These are phyloP conservation scores for Fomitiporia mediterranea DNA, from an alignment of 1,284 basidiomycete genomes.

Conservation along the genomic window DNA sequence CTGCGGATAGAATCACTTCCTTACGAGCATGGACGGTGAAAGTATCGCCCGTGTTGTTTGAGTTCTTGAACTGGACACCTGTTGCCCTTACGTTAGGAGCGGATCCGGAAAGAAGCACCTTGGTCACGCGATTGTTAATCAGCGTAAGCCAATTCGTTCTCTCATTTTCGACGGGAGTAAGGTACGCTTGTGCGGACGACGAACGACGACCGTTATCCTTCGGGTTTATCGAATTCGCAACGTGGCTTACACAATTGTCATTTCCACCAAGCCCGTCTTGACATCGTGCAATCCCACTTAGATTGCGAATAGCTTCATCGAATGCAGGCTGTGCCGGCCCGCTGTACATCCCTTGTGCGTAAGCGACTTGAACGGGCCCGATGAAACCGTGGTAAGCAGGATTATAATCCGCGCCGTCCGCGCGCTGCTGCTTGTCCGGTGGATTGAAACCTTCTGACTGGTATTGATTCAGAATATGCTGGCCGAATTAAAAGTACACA, in stretches of 20 bases:
- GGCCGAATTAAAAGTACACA: conserved; percentile 39
- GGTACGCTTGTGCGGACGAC: conserved; percentile 40
- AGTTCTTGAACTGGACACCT: conserved; percentile 22
- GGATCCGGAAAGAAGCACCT: conserved; percentile 22
- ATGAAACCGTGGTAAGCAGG: conserved; percentile 32
- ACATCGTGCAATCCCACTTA: conserved; percentile 26
- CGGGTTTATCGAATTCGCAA: conserved; percentile 32
- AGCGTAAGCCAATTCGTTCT: conserved; percentile 36
- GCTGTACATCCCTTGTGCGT: conserved; percentile 31
- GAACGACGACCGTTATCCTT: conserved; percentile 33
- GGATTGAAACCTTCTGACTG: conserved; percentile 36
- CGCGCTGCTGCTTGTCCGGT: conserved; percentile 30
- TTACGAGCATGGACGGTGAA: conserved; percentile 22
- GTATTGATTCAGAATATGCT: conserved; percentile 32
- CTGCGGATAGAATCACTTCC: conserved; percentile 35
- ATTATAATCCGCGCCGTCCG: conserved; percentile 30
- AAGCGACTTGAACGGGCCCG: conserved; percentile 33
- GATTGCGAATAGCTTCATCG: conserved; percentile 26
- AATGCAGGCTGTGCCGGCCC: conserved; percentile 35
- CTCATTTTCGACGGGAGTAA: conserved; percentile 33
- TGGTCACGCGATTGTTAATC: conserved; percentile 30
- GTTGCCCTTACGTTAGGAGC: conserved; percentile 18
- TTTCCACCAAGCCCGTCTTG: conserved; percentile 34
- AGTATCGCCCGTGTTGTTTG: conserved; percentile 14
- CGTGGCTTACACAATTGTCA: conserved; percentile 33